These are phyloP conservation scores for Cicer yamashitae DNA, from an alignment of 306 rosid species.

Conservation along the genomic window DNA sequence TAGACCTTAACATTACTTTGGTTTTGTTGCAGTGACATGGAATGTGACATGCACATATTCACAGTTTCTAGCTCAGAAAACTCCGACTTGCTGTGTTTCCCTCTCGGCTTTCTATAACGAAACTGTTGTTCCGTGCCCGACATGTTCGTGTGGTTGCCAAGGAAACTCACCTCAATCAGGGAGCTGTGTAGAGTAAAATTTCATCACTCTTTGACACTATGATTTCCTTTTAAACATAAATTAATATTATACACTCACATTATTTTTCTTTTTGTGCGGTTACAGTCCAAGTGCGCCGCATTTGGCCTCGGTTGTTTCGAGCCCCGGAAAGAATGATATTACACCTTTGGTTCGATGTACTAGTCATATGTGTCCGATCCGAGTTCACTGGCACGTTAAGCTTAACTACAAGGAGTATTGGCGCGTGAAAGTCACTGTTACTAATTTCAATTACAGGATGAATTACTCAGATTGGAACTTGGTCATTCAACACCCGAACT, in stretches of 20 bases:
- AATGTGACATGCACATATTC: slow-evolving; percentile 87
- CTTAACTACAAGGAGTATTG: slow-evolving; percentile 81
- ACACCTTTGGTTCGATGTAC: slow-evolving; percentile 82
- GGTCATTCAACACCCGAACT: slow-evolving; percentile 90
- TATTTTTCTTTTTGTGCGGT: slow-evolving; percentile 18
- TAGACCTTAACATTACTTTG: slow-evolving; percentile 27
- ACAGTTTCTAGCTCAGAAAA: slow-evolving; percentile 74
- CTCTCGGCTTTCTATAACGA: slow-evolving; percentile 86
- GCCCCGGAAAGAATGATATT: slow-evolving; percentile 42
- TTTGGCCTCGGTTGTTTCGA: slow-evolving; percentile 65
- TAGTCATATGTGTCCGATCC: slow-evolving; percentile 85
- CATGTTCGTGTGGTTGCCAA: slow-evolving; percentile 83
- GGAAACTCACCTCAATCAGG: slow-evolving; percentile 57
- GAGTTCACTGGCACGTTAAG: slow-evolving; percentile 94
- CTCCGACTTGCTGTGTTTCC: slow-evolving; percentile 90
- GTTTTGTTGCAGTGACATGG: slow-evolving; percentile 85
- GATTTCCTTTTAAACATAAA: slow-evolving; percentile 25
- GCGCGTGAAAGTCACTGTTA: slow-evolving; percentile 85
- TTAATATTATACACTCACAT: slow-evolving; percentile 9
- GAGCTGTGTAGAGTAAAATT: slow-evolving; percentile 73
- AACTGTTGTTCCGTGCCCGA: slow-evolving; percentile 75
- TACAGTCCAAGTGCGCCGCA: slow-evolving; percentile 65
- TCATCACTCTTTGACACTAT: slow-evolving; percentile 29
- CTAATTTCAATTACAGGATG: slow-evolving; percentile 82
- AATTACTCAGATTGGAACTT: slow-evolving; percentile 86